Evolutionary conservation across 2,329 filamentous ascomycete species (phyloP).

Genomic region (Neofusicoccum kwambonambiense): DNA sequence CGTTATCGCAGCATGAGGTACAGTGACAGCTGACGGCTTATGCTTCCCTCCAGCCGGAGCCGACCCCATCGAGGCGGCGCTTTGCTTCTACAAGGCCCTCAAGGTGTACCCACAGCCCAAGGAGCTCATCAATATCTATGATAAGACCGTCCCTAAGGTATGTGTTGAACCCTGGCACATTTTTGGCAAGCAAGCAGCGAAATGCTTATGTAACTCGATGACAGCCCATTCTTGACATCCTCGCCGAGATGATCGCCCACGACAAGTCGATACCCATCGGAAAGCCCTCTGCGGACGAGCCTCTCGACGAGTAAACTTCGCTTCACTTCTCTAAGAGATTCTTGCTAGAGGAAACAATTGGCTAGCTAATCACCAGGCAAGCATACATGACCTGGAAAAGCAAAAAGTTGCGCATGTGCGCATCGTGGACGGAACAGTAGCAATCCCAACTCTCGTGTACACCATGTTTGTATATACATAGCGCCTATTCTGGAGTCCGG

Average conservation of each 20-base stretch:
- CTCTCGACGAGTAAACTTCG: constrained; percentile 8
- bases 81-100: constrained; percentile 96
- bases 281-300: background rate
- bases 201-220: constrained; percentile 20
- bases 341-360: background rate
- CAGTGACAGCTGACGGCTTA: too few species aligned
- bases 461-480: constrained; percentile 15
- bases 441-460: constrained; percentile 13
- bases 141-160: constrained; percentile 97
- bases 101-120: constrained; percentile 96
- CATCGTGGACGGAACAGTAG: background rate
- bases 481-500: constrained; percentile 12
- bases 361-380: background rate
- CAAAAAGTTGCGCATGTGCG: background rate
- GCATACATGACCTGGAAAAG: background rate
- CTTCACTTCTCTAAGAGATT: background rate
- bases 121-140: constrained; percentile 94
- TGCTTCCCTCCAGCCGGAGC: constrained; percentile 49
- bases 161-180: constrained; percentile 17
- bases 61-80: constrained; percentile 75
- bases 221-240: constrained; percentile 89
- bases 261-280: constrained; percentile 60
- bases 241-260: constrained; percentile 96
- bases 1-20: constrained; percentile 2
- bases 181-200: background rate